Evolutionary conservation across 208 protist genomes (phyloP).

Genomic region (Strigomonas oncopelti): DNA sequence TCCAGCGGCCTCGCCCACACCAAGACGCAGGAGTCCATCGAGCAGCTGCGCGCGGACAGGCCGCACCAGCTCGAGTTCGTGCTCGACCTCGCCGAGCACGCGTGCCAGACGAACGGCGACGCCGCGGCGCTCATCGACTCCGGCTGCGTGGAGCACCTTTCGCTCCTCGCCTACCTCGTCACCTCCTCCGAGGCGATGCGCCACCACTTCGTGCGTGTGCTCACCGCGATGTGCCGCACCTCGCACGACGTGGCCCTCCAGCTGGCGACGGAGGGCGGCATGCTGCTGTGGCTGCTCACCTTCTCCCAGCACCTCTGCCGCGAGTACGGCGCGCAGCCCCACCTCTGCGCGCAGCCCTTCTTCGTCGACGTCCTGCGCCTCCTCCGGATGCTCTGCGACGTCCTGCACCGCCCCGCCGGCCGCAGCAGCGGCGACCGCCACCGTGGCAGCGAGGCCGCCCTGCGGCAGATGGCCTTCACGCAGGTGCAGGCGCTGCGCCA

Average conservation of each 20-base stretch:
- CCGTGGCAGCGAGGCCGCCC: not conserved
- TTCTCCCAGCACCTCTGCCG: constrained; percentile 55
- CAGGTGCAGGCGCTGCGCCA: constrained; percentile 24
- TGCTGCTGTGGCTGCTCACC: constrained; percentile 59
- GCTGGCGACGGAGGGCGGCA: constrained; percentile 39
- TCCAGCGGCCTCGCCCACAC: constrained; percentile 5
- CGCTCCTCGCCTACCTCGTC: constrained; percentile 65
- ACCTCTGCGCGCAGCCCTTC: constrained; percentile 53
- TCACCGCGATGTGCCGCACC: constrained; percentile 43
- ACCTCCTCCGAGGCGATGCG: constrained; percentile 52
- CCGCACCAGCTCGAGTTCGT: constrained; percentile 74
- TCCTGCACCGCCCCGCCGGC: not conserved
- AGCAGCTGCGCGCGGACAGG: constrained; percentile 39
- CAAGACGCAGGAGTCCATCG: constrained; percentile 27
- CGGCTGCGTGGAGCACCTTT: constrained; percentile 41
- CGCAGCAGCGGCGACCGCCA: not conserved
- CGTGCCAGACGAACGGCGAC: constrained; percentile 69
- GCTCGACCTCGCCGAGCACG: constrained; percentile 40
- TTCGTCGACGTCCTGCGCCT: constrained; percentile 50
- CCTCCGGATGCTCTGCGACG: constrained; percentile 25
- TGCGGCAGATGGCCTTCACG: constrained; percentile 1
- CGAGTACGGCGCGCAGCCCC: constrained; percentile 48
- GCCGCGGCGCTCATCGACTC: constrained; percentile 59
- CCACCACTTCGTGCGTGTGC: constrained; percentile 32
- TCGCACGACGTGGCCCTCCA: constrained; percentile 46